Evolutionary conservation across 179 eudicot genomes (phyloP).

Genomic region (Silene noctiflora): DNA sequence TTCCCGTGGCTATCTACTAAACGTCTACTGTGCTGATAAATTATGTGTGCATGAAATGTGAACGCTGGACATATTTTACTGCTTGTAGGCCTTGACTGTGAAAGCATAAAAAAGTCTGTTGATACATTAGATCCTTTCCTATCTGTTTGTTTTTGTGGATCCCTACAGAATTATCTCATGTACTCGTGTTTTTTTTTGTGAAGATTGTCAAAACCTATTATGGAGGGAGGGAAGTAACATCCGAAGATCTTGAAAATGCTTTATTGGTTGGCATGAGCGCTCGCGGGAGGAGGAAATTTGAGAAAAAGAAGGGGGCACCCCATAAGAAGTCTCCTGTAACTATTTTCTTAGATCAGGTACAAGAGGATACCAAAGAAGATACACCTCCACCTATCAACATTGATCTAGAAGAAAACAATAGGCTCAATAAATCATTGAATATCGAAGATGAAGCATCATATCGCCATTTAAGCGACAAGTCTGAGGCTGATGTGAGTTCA

Average conservation of each 20-base stretch:
- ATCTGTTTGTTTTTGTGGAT: neutral
- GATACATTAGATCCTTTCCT: neutral
- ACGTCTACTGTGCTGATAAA: neutral
- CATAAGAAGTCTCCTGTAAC: conserved; percentile 30
- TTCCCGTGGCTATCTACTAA: neutral
- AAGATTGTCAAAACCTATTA: conserved; percentile 78
- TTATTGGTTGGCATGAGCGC: conserved; percentile 85
- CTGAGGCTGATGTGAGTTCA: conserved; percentile 22
- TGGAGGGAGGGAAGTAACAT: conserved; percentile 79
- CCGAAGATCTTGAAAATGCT: conserved; percentile 76
- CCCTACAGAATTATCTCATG: neutral
- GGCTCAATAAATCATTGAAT: conserved; percentile 19
- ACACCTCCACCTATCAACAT: conserved; percentile 12
- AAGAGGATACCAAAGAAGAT: conserved; percentile 19
- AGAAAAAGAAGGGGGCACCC: conserved; percentile 58
- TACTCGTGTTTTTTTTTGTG: conserved; percentile 2
- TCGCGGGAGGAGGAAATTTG: conserved; percentile 62
- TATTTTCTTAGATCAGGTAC: conserved; percentile 6
- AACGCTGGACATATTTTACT: neutral
- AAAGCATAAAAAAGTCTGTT: neutral
- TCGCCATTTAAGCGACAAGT: conserved; percentile 28
- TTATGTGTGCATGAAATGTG: conserved; percentile 1
- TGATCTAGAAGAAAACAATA: conserved; percentile 21
- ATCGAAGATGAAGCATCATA: conserved; percentile 26
- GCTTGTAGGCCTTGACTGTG: neutral